Percentiles rank a stretch among this genome's conserved stretches.
Evolutionary conservation across 176 grass and related monocot species (phyloP).

Genomic region (Juncus inflexus): DNA sequence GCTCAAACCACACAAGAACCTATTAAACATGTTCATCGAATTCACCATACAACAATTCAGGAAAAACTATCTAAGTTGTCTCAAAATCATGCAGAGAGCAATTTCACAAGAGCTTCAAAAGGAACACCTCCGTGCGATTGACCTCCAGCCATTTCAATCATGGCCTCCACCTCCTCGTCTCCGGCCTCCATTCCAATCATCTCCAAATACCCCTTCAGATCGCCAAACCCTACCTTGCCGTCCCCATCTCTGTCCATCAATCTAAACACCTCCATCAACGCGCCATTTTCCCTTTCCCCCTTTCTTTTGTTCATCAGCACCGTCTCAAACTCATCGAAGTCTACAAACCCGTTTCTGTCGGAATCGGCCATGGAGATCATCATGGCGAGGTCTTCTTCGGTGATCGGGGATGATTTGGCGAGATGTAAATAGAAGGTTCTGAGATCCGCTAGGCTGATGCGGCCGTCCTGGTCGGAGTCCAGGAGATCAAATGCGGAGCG

Average conservation of each 20-base stretch:
- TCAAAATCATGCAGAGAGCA: conserved; percentile 52
- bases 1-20: too few species aligned
- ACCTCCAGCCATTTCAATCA: conserved; percentile 58
- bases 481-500: conserved; percentile 81
- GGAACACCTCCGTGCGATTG: conserved; percentile 38
- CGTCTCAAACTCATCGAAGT: conserved; percentile 87
- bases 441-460: conserved; percentile 92
- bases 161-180: conserved; percentile 65
- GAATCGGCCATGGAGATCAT: conserved; percentile 88
- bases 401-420: conserved; percentile 21
- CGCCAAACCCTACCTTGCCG: conserved; percentile 86
- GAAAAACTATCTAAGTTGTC: not conserved
- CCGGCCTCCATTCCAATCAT: conserved; percentile 65
- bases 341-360: conserved; percentile 84
- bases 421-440: conserved; percentile 63
- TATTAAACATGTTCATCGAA: not conserved
- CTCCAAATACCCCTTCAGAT: conserved; percentile 74
- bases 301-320: conserved; percentile 34
- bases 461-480: conserved; percentile 85
- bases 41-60: conserved; percentile 4
- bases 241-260: conserved; percentile 94
- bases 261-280: conserved; percentile 73
- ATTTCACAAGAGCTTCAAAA: conserved; percentile 46
- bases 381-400: conserved; percentile 70
- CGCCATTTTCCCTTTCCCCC: conserved; percentile 4